phyloP scores from a whole-genome alignment of 805 yeast species.

The Sugiyamaella lignohabitans region DNA sequence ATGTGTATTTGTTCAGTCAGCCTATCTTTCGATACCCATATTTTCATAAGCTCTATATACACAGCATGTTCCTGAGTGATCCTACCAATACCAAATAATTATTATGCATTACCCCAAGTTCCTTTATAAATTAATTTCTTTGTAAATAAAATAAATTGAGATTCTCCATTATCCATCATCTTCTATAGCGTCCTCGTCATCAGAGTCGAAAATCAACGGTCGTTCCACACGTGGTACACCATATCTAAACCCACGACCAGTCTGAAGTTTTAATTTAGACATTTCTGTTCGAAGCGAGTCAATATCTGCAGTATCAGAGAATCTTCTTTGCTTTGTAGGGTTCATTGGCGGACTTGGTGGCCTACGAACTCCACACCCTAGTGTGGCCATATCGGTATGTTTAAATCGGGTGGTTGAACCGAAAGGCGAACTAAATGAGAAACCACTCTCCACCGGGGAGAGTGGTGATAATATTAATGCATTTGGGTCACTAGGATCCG shows the following conservation, averaged over 20 bases:
- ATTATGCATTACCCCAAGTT: no score
- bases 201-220: constrained; percentile 5
- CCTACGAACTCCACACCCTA: background rate
- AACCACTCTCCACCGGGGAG: background rate
- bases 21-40: no score
- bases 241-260: constrained; percentile 1
- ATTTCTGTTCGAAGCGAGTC: background rate
- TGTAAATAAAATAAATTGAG: no score
- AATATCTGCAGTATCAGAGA: background rate
- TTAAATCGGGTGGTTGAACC: no score
- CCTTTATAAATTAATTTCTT: no score
- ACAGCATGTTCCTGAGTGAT: no score
- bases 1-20: background rate
- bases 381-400: background rate
- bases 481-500: background rate
- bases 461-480: background rate
- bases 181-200: constrained; percentile 7
- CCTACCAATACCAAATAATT: no score
- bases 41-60: no score
- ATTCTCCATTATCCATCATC: constrained; percentile 2
- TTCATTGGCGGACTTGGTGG: background rate
- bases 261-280: background rate
- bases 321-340: background rate
- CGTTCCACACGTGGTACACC: constrained; percentile 3
- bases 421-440: background rate